Evolutionary conservation across 805 yeast species (phyloP), one percentile per base, ranked within the genome.

Genomic region (Cyberlindnera petersonii): DNA sequence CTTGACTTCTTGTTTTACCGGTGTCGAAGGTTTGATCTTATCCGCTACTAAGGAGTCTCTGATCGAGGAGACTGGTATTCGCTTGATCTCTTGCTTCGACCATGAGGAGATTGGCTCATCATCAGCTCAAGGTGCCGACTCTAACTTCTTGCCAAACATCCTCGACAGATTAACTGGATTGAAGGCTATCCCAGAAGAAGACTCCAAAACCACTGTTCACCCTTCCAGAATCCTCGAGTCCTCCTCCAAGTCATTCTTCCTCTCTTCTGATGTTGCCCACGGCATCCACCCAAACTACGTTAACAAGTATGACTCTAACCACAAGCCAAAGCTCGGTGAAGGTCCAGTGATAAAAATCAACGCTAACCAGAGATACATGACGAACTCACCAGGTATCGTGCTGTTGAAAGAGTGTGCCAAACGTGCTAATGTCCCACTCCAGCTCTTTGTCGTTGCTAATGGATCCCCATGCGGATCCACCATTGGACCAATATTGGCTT

Each of bases 231-330:
- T 75, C 43, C 63, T 74, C 41, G 76, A 79, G 48, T 60, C 82
- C 1, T 71, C 79, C 64, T 72, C 89, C 8, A 82, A 81, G 58
- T 87, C 97, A 1, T 89, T 93, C 61, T 73, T 91, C 50, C 61
- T 93, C 31, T 89, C 97, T 0, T 86, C 96, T 0, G 98, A 91
- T 60, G 93, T 88, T 79, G 96, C 98, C 2, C 98, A 91, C 59
- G 98, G 96, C 23, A 83, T 91, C 26, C 96, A 91, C 61, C 98
- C 98, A 42, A 91, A 91, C 62, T 91, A 91, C 60, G 65, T 75
- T 5, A 74, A 72, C 37, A 75, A 75, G 51, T 84, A 93, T 63
- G 98, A 93, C 58, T 58, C 75, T 17, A 67, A 74, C 44, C 95
- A 91, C 61, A 75, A 77, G 48, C 98, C 98, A 2, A 71, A 71